These are phyloP conservation scores for Apiospora marii DNA, from an alignment of 2,329 filamentous ascomycete species.

Conservation along the genomic window DNA sequence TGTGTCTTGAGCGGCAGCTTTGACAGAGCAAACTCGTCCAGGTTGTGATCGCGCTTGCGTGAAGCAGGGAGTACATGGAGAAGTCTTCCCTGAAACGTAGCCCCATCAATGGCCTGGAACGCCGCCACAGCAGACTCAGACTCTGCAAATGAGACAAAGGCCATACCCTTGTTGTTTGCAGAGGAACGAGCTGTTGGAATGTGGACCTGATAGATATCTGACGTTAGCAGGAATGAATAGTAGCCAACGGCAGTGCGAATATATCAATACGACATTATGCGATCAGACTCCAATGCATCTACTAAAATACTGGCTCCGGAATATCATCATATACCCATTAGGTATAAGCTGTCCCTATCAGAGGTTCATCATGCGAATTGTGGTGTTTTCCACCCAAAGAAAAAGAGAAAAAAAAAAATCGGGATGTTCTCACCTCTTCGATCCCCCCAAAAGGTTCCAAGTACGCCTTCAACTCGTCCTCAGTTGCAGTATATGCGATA, in stretches of 20 bases:
- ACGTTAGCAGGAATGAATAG: slow-evolving; percentile 50
- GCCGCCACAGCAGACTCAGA: slow-evolving; percentile 78
- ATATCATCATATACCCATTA: slow-evolving; percentile 84
- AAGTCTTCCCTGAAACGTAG: slow-evolving; percentile 90
- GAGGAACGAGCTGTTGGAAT: slow-evolving; percentile 78
- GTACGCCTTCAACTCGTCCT: slow-evolving; percentile 76
- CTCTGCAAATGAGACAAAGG: slow-evolving; percentile 81
- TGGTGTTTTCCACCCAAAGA: slow-evolving; percentile 21
- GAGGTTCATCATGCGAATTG: slow-evolving; percentile 85
- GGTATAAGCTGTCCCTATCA: slow-evolving; percentile 99
- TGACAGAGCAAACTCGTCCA: slow-evolving; percentile 89
- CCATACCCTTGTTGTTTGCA: slow-evolving; percentile 82
- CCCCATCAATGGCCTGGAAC: slow-evolving; percentile 80
- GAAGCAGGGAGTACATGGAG: slow-evolving; percentile 88
- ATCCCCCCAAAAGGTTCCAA: slow-evolving; percentile 79
- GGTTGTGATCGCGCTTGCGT: slow-evolving; percentile 79
- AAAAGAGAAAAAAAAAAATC: slow-evolving; percentile 30
- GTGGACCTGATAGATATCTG: slow-evolving; percentile 67
- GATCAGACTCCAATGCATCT: slow-evolving; percentile 97
- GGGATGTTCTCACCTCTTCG: slow-evolving; percentile 78
- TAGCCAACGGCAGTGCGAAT: slow-evolving; percentile 33
- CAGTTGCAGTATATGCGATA: slow-evolving; percentile 79
- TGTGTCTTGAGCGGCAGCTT: slow-evolving; percentile 96
- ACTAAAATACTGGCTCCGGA: slow-evolving; percentile 98
- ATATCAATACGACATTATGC: slow-evolving; percentile 46